Evolutionary conservation across 1,139 yeast species (phyloP).

Genomic region (Yamadazyma pseudoaaseri): DNA sequence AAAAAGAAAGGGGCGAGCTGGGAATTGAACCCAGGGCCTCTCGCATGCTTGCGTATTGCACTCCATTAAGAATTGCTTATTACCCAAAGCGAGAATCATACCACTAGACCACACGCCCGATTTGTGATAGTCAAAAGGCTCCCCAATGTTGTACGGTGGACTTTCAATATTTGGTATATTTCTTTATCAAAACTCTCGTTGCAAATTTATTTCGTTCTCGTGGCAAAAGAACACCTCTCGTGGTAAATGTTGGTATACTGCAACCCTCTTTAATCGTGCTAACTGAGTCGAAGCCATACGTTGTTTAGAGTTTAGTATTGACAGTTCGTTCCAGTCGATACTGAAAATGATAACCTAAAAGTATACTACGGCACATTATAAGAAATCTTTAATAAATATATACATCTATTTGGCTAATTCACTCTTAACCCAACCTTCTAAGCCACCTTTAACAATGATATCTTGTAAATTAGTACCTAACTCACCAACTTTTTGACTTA

Average conservation of each 20-base stretch:
- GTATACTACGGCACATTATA: background rate
- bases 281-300: background rate
- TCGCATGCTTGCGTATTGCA: conserved; percentile 12
- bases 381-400: background rate
- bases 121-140: too few relatives aligned
- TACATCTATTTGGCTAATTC: conserved; percentile 42
- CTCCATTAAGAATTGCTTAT: background rate
- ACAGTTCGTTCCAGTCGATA: too few relatives aligned
- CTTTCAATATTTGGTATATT: too few relatives aligned
- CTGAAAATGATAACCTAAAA: background rate
- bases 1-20: conserved; percentile 14
- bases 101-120: conserved; percentile 30
- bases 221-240: too few relatives aligned
- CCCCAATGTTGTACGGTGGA: too few relatives aligned
- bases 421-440: conserved; percentile 96
- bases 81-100: conserved; percentile 25
- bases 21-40: conserved; percentile 19
- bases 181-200: too few relatives aligned
- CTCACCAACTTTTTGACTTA: conserved; percentile 90
- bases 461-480: conserved; percentile 94
- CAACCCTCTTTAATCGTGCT: too few relatives aligned
- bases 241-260: too few relatives aligned
- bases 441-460: conserved; percentile 93
- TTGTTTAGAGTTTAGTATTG: background rate
- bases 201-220: too few relatives aligned